Evolutionary conservation across 257 asterid genomes (phyloP).

Genomic region (Capsicum pubescens): DNA sequence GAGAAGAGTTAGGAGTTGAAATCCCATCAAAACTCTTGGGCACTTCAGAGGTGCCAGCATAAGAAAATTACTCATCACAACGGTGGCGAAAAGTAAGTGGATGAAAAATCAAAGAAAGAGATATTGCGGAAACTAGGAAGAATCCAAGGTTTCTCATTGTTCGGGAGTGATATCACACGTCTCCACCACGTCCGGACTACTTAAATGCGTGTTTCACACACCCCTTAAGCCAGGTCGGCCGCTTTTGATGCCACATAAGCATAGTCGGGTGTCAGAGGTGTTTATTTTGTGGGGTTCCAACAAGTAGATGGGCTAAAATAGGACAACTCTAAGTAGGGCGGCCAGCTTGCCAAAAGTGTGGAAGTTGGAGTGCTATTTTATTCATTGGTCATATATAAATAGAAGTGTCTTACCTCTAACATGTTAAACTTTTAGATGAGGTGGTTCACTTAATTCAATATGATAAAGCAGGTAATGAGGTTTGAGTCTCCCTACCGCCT

Average conservation of each 20-base stretch:
- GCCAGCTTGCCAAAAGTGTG: background rate
- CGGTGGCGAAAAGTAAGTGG: background rate
- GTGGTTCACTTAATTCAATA: constrained; percentile 13
- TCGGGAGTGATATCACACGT: background rate
- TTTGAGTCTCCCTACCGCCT: background rate
- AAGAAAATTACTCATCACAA: background rate
- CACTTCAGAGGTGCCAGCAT: constrained; percentile 22
- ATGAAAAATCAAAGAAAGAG: background rate
- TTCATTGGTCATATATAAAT: background rate
- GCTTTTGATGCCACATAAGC: background rate
- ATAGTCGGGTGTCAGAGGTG: background rate
- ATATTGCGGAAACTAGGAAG: background rate
- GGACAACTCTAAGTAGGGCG: background rate
- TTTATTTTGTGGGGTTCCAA: background rate
- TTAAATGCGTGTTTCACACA: background rate
- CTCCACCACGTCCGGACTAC: background rate
- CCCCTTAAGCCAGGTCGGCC: background rate
- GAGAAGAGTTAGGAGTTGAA: too few species aligned
- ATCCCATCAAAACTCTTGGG: background rate
- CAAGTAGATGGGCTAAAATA: background rate
- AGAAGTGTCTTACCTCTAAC: background rate
- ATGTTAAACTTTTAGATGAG: constrained; percentile 1
- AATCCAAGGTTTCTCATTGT: background rate
- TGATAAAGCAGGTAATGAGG: background rate
- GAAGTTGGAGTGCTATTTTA: constrained; percentile 7